Evolutionary conservation across 805 yeast species (phyloP).

Genomic region (Huiozyma sinensis): DNA sequence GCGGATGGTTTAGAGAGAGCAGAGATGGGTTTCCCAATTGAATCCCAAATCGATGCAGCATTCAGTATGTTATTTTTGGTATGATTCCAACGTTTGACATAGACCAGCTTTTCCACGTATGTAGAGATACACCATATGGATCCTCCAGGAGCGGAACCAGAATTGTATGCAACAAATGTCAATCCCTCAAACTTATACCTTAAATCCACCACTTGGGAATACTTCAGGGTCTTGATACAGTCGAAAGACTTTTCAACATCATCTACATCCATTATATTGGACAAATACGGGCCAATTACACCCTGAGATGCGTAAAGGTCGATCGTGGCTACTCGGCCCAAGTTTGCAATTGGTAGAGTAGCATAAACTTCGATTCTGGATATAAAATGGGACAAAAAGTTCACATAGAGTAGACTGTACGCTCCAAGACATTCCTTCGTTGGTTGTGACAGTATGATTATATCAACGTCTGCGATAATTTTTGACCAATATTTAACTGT

Average conservation of each 20-base stretch:
- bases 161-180: constrained; percentile 68
- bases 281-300: constrained; percentile 56
- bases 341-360: constrained; percentile 78
- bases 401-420: constrained; percentile 50
- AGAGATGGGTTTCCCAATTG: constrained; percentile 52
- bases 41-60: constrained; percentile 52
- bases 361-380: constrained; percentile 68
- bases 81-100: constrained; percentile 93
- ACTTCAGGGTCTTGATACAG: constrained; percentile 56
- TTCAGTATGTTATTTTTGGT: constrained; percentile 77
- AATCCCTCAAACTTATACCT: constrained; percentile 51
- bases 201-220: constrained; percentile 61
- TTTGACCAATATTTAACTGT: constrained; percentile 30
- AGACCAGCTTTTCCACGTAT: constrained; percentile 68
- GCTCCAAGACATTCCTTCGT: constrained; percentile 75
- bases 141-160: constrained; percentile 94
- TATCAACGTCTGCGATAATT: constrained; percentile 42
- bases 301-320: constrained; percentile 71
- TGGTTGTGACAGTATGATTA: constrained; percentile 78
- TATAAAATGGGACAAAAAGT: constrained; percentile 43
- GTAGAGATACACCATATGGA: constrained; percentile 73
- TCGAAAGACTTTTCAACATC: constrained; percentile 81
- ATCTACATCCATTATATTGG: constrained; percentile 47
- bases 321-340: constrained; percentile 79
- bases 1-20: constrained; percentile 70